Base-by-base conservation (phyloP, 805 yeast species). In the Barnettozyma siamensis region DNA sequence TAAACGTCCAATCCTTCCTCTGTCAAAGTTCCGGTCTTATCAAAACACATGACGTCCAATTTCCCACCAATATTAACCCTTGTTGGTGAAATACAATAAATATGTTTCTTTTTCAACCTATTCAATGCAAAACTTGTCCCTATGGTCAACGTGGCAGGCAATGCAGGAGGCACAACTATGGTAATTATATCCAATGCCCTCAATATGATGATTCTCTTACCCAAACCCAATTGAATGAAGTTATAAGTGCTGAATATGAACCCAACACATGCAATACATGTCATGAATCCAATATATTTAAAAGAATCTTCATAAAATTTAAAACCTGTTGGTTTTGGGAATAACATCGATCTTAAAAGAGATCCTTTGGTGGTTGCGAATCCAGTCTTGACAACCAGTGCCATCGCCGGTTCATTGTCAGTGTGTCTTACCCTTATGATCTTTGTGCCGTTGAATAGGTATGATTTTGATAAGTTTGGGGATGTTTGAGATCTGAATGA, bases 121-220 rank as follows among this genome's bases (percentile, higher is more conserved):
- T 78, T 70, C 20, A 93, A 64, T 0, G 99, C 95, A 67, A 93
- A 89, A 49, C 91, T 87, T 0, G 97, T 89, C 16, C 99, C 99
- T 45, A 93, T 91, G 0, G 99, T 88, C 46, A 93, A 67, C 0
- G 99, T 93, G 0, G 99, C 99, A 0, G 99, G 99, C 34, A 93
- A 70, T 0, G 99, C 99, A 1, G 99, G 99, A 1, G 99, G 99
- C 1, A 93, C 96, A 7, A 93, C 99, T 59, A 93, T 88, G 0
- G 99, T 93, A 41, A 93, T 83, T 39, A 93, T 76, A 64, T 93
- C 99, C 41, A 93, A 67, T 0, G 98, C 98, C 51, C 99, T 75
- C 42, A 93, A 66, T 6, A 89, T 70, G 69, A 93, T 91, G 29
- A 83, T 63, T 35, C 70, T 70, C 46, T 74, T 73, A 5, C 83